Evolutionary conservation across 169 alveolate species (phyloP), one percentile per base, ranked within the genome.

Genomic region (Plasmodium sp.): DNA sequence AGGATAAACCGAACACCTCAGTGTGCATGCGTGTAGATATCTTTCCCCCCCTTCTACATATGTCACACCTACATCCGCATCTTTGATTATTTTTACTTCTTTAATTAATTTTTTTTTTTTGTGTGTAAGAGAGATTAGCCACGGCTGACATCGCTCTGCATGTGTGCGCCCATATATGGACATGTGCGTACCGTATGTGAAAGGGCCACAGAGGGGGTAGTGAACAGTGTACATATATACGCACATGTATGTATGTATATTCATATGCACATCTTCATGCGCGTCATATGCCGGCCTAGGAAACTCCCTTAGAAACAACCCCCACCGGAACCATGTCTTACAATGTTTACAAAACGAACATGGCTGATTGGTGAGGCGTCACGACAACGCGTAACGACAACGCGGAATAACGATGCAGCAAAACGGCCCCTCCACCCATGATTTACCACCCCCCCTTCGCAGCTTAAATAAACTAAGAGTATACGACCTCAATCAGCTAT

Each of bases 391-490:
- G 9, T n/a, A 2, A 4, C 5, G 5, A 22, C 12, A 67, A 27
- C 39, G 77, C 18, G 0, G 9, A 22, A 31, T 9, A 5, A 22
- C n/a, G 77, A 67, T 22, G n/a, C 16, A 67, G 39, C 18, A 67
- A n/a, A 67, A 6, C 43, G 18, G 33, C 39, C n/a, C 43, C 39
- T 10, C 39, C 27, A 56, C 72, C 43, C 74, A 58, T 62, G 33
- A 27, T 72, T 67, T 41, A 12, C 18, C 27, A 22, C 72, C 56
- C 72, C 22, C 34, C 22, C 33, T 73, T 84, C 51, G n/a, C 90
- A 92, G 95, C 84, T 92, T 92, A 82, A 81, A 92, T 92, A 92
- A 92, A 79, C 45, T 92, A 54, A 92, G 85, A 54, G 95, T 92
- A 7, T 56, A 83, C 33, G 95, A 92, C 31, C 95, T 92, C 31